Evolutionary conservation across 2,329 filamentous ascomycete genomes (phyloP).

Genomic region (Aspergillus sp.): DNA sequence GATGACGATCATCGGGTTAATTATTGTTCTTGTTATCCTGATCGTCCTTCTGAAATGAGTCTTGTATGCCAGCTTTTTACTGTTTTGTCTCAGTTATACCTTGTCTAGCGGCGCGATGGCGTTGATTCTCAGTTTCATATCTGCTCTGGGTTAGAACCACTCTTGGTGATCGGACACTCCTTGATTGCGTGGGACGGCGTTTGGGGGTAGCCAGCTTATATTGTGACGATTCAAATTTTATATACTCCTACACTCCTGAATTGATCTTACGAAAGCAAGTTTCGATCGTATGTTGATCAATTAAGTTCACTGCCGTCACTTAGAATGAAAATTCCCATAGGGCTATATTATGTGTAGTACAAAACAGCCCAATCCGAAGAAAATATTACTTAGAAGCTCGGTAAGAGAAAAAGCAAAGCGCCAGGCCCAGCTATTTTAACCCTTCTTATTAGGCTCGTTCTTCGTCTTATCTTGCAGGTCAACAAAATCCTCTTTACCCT

Average conservation of each 20-base stretch:
- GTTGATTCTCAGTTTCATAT: slow-evolving; percentile 7
- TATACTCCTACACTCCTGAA: background rate
- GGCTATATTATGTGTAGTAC: background rate
- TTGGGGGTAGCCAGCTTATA: slow-evolving; percentile 2
- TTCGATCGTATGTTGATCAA: background rate
- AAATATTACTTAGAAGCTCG: no score
- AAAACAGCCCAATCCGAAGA: no score
- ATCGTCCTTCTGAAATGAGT: slow-evolving; percentile 75
- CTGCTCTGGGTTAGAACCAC: slow-evolving; percentile 5
- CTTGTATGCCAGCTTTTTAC: background rate
- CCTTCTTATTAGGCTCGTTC: slow-evolving; percentile 16
- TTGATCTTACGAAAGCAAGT: background rate
- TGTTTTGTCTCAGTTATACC: slow-evolving; percentile 5
- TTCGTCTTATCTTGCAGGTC: slow-evolving; percentile 62
- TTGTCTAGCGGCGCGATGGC: slow-evolving; percentile 6
- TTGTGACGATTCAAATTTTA: slow-evolving; percentile 1
- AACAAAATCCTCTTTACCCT: slow-evolving; percentile 46
- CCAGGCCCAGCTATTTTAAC: background rate
- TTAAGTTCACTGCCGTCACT: background rate
- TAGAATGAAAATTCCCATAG: background rate
- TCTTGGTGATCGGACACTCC: slow-evolving; percentile 1
- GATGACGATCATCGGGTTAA: slow-evolving; percentile 76
- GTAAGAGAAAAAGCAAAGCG: background rate
- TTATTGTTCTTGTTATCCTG: slow-evolving; percentile 76
- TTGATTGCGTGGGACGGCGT: slow-evolving; percentile 8